phyloP scores from a whole-genome alignment of 2,329 filamentous ascomycete genomes.

The Fusarium udum region DNA sequence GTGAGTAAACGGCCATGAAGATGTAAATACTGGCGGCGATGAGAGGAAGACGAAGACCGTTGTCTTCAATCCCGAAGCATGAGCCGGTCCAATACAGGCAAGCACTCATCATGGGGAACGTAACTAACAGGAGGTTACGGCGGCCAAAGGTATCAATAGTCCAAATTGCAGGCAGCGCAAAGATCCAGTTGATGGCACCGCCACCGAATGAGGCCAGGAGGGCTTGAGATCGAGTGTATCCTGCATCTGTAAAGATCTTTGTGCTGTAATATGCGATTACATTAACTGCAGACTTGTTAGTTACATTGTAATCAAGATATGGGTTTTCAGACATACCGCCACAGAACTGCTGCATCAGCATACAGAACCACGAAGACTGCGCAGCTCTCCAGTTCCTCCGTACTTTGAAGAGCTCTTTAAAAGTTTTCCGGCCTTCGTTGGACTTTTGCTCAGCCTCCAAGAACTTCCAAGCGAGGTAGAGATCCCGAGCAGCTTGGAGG shows the following conservation, averaged over 20 bases:
- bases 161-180: conserved; percentile 63
- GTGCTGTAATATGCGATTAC: conserved; percentile 61
- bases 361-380: conserved; percentile 48
- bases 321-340: conserved; percentile 41
- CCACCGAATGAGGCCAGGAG: conserved; percentile 64
- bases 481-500: conserved; percentile 59
- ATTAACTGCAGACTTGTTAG: conserved; percentile 40
- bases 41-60: conserved; percentile 38
- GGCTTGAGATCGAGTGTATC: conserved; percentile 49
- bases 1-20: conserved; percentile 50
- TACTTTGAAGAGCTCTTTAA: conserved; percentile 45
- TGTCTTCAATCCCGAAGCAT: not conserved
- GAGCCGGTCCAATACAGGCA: conserved; percentile 44
- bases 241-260: conserved; percentile 59
- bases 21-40: conserved; percentile 48
- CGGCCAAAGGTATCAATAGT: conserved; percentile 57
- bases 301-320: conserved; percentile 49
- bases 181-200: conserved; percentile 62
- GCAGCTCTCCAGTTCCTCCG: conserved; percentile 46
- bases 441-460: conserved; percentile 43
- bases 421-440: conserved; percentile 36
- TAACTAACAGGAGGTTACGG: not conserved
- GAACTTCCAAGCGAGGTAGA: conserved; percentile 58
- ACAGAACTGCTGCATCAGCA: conserved; percentile 51
- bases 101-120: not conserved